Conservation (phyloP, 805 yeast genomes). For the Candida suzukii region DNA sequence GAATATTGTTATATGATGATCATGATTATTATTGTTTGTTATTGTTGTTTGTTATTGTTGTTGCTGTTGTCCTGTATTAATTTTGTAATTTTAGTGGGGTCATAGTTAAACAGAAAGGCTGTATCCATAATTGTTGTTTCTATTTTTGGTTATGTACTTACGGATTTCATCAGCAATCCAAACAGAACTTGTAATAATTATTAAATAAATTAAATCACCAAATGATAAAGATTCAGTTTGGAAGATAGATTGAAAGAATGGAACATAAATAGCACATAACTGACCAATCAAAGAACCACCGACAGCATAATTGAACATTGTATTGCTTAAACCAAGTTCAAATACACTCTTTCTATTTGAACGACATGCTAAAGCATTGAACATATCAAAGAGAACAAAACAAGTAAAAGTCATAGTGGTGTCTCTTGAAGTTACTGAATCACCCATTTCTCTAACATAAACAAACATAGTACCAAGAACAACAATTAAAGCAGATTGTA, state of each 20-base stretch:
- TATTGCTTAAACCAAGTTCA: constrained; percentile 73
- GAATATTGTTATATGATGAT: no score
- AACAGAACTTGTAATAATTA: constrained; percentile 67
- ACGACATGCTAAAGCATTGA: constrained; percentile 91
- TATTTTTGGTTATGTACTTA: constrained; percentile 37
- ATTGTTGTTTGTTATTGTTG: no score
- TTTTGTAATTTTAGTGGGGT: no score
- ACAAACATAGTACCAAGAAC: constrained; percentile 82
- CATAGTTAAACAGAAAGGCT: constrained; percentile 23
- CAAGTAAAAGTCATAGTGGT: constrained; percentile 99
- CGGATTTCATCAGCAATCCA: constrained; percentile 79
- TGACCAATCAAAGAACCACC: constrained; percentile 85
- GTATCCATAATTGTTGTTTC: constrained; percentile 16
- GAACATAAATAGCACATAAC: constrained; percentile 85
- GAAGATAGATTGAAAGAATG: constrained; percentile 86
- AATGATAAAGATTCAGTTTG: constrained; percentile 87
- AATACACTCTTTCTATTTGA: constrained; percentile 79
- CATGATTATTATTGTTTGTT: no score
- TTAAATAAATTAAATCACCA: constrained; percentile 59
- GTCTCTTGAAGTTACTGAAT: constrained; percentile 84
- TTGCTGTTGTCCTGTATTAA: no score
- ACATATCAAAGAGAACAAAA: constrained; percentile 93
- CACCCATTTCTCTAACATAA: constrained; percentile 81
- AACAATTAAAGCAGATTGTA: constrained; percentile 72
- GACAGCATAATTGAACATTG: constrained; percentile 92